phyloP scores from a whole-genome alignment of 2,329 filamentous ascomycete species.

The Fusarium secorum region DNA sequence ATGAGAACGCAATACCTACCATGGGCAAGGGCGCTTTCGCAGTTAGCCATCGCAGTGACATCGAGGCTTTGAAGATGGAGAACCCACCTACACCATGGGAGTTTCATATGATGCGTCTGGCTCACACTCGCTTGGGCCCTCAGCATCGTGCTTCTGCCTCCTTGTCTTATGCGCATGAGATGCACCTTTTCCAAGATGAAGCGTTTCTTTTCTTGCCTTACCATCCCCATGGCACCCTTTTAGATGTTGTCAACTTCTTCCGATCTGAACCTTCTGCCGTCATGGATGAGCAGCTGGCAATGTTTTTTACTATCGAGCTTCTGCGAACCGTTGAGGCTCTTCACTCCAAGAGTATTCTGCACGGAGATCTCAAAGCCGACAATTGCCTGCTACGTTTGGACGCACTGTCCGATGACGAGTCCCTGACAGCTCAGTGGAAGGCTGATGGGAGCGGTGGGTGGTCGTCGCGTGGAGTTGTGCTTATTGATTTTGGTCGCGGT shows the following conservation, averaged over 20 bases:
- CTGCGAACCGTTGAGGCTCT: conserved; percentile 89
- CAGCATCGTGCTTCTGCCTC: conserved; percentile 77
- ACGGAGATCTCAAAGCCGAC: conserved; percentile 94
- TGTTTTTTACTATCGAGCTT: conserved; percentile 95
- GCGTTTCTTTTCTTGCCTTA: conserved; percentile 89
- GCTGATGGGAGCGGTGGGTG: conserved; percentile 80
- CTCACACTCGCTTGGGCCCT: conserved; percentile 77
- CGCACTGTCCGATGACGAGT: conserved; percentile 48
- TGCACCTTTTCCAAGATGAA: conserved; percentile 91
- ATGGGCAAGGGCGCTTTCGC: conserved; percentile 71
- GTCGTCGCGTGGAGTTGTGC: conserved; percentile 77
- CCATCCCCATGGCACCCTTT: conserved; percentile 86
- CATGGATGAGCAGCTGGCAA: conserved; percentile 89
- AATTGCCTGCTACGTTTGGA: conserved; percentile 92
- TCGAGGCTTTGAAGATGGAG: conserved; percentile 96
- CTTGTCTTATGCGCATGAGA: conserved; percentile 83
- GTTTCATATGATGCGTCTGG: conserved; percentile 91
- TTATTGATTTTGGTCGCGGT: conserved; percentile 94
- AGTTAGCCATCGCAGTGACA: conserved; percentile 60
- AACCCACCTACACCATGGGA: conserved; percentile 90
- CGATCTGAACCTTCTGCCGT: conserved; percentile 74
- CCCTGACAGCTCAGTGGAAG: conserved; percentile 71
- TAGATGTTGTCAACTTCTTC: conserved; percentile 93
- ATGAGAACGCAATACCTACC: conserved; percentile 55
- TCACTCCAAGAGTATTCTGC: conserved; percentile 79